Evolutionary conservation across 129 eudicot species (phyloP), one percentile per base, ranked within the genome.

Genomic region (Arctium lappa): DNA sequence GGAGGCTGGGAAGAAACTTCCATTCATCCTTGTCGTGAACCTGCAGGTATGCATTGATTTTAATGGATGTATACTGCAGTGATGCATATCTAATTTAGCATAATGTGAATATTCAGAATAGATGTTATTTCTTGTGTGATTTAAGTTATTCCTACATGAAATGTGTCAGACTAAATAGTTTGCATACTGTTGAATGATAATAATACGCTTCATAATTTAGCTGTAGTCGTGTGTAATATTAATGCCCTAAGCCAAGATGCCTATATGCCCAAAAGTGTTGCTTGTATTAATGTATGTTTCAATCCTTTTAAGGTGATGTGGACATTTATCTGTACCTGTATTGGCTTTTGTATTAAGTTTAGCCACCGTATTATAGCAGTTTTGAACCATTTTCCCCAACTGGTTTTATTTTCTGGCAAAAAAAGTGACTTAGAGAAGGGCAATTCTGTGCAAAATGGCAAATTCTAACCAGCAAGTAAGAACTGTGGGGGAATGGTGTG

Each of bases 21-120:
- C 99, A 37, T 96, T 96, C 88, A 75, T 96, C 90, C 91, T 96
- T 72, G 74, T 93, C 22, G 84, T 96, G 75, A 96, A 96, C 88
- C 97, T 96, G 65, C 90, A 90, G 99, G 99, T 96, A 86, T 75
- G 86, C 77, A 18, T 37, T 56, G 75, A 40, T 65, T 72, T 60
- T 74, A 27, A 50, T 72, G 53, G 40, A 38, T 32, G 74, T 66
- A 10, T 33, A 36, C 32, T 33, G 53, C 32, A 12, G 48, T 34
- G 30, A 22, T 68, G 11, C 69, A 50, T 72, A 48, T 38, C 29
- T 40, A 27, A 10, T 15, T 40, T 60, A 60, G 65, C 65, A 75
- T 60, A 62, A 29, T 68, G 42, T 16, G 74, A 27, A 12, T 33
- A 53, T 77, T 29, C 34, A 66, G 34, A 29, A 27, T 6, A 68